Percentiles rank a stretch among this genome's conserved stretches.
These are phyloP conservation scores for Flaveria bidentis DNA, from an alignment of 129 eudicot genomes.

Conservation along the genomic window DNA sequence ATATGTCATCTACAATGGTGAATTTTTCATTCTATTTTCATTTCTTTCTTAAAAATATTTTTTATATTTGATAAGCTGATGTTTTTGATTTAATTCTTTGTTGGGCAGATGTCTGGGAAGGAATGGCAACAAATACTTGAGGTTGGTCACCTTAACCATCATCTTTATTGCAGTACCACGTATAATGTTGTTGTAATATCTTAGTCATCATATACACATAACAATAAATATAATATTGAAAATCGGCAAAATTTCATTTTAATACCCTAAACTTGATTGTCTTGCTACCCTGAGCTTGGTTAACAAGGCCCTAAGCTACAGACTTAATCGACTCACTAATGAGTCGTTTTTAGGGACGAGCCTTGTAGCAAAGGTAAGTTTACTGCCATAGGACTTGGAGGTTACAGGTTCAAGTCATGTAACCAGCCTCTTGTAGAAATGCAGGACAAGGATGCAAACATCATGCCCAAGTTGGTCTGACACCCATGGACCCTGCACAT, in stretches of 20 bases:
- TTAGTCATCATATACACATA: neutral
- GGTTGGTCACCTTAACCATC: constrained; percentile 48
- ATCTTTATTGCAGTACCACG: neutral
- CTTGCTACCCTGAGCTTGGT: neutral
- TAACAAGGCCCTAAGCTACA: neutral
- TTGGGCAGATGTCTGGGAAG: constrained; percentile 71
- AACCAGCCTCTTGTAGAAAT: too few species aligned
- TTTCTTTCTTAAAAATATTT: neutral
- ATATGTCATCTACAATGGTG: constrained; percentile 39
- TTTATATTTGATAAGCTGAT: constrained; percentile 17
- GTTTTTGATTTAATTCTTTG: neutral
- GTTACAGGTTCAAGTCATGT: too few species aligned
- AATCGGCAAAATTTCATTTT: neutral
- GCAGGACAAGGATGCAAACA: too few species aligned
- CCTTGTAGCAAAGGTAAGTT: too few species aligned
- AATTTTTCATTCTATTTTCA: constrained; percentile 26
- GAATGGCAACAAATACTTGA: constrained; percentile 91
- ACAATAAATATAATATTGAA: neutral
- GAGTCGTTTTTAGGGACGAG: neutral
- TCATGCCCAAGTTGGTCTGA: too few species aligned
- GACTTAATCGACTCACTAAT: neutral
- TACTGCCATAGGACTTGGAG: too few species aligned
- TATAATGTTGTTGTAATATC: neutral
- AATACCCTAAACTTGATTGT: neutral
- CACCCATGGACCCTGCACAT: too few species aligned